A percentile compares a stretch with the other conserved stretches of the same genome.
Conservation (phyloP, 768 basidiomycete genomes). For the Hygrocybe coccinea region DNA sequence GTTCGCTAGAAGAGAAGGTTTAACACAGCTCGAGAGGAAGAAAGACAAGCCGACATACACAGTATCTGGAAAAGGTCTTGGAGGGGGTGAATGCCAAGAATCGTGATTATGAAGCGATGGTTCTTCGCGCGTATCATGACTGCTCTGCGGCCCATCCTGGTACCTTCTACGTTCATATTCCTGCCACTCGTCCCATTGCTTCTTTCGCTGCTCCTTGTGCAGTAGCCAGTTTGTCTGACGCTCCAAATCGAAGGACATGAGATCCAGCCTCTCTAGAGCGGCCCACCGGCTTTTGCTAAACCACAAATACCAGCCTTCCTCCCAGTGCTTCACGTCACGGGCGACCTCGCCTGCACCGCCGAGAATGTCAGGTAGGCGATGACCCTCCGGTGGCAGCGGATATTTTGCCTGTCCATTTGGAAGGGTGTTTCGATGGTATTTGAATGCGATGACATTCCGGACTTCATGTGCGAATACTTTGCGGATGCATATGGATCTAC, state of each 20-base stretch:
- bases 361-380: slow-evolving; percentile 35
- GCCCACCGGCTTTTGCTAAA: slow-evolving; percentile 49
- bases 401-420: slow-evolving; percentile 48
- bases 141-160: slow-evolving; percentile 15
- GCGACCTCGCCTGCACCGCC: slow-evolving; percentile 14
- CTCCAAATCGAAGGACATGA: slow-evolving; percentile 56
- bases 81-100: slow-evolving; percentile 41
- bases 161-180: slow-evolving; percentile 24
- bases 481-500: slow-evolving; percentile 58
- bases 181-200: slow-evolving; percentile 51
- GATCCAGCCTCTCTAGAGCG: slow-evolving; percentile 49
- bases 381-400: slow-evolving; percentile 65
- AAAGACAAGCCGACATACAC: slow-evolving; percentile 27
- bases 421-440: slow-evolving; percentile 29
- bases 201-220: slow-evolving; percentile 36
- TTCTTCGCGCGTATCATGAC: not conserved
- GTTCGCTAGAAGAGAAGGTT: slow-evolving; percentile 30
- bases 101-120: slow-evolving; percentile 17
- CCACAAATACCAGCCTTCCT: slow-evolving; percentile 76
- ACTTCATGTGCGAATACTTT: slow-evolving; percentile 66
- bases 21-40: not conserved
- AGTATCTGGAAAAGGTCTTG: slow-evolving; percentile 37
- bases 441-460: slow-evolving; percentile 44
- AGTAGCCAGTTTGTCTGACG: slow-evolving; percentile 43
- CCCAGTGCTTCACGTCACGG: slow-evolving; percentile 54